phyloP scores from a whole-genome alignment of 305 asterid genomes.

The Stenogyne calaminthoides region DNA sequence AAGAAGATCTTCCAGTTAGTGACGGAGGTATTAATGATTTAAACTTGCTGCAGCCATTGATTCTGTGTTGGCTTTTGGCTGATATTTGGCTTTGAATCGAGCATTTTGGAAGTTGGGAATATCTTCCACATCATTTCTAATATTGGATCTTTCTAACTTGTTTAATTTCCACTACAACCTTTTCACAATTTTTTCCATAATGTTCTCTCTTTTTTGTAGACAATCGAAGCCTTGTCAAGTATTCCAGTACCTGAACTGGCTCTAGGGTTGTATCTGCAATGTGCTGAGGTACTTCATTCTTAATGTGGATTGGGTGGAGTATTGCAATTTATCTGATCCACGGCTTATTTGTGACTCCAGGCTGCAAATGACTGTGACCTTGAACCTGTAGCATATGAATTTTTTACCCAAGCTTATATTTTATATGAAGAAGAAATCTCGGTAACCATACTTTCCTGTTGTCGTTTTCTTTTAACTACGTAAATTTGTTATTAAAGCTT shows the following conservation, averaged over 20 bases:
- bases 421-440: conserved; percentile 97
- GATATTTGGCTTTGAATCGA: conserved; percentile 12
- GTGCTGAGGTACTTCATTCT: conserved; percentile 86
- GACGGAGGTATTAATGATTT: conserved; percentile 60
- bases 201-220: conserved; percentile 52
- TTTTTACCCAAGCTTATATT: conserved; percentile 97
- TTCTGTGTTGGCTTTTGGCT: conserved; percentile 24
- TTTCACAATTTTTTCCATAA: conserved; percentile 22
- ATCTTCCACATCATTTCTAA: conserved; percentile 11
- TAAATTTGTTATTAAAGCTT: conserved; percentile 22
- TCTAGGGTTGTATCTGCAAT: conserved; percentile 78
- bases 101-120: conserved; percentile 23
- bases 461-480: conserved; percentile 8
- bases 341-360: conserved; percentile 54
- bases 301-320: conserved; percentile 18
- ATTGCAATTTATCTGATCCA: conserved; percentile 27
- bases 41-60: not conserved
- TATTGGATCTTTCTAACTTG: conserved; percentile 6
- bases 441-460: conserved; percentile 46
- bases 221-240: conserved; percentile 73
- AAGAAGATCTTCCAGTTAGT: conserved; percentile 85
- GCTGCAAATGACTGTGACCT: conserved; percentile 96
- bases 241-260: conserved; percentile 95
- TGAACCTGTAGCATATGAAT: conserved; percentile 98
- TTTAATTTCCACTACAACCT: conserved; percentile 11